A percentile compares a stretch with the other conserved stretches of the same genome.
These are phyloP conservation scores for Akanthomyces dipterigenus DNA, from an alignment of 2,329 filamentous ascomycete species.

Conservation along the genomic window DNA sequence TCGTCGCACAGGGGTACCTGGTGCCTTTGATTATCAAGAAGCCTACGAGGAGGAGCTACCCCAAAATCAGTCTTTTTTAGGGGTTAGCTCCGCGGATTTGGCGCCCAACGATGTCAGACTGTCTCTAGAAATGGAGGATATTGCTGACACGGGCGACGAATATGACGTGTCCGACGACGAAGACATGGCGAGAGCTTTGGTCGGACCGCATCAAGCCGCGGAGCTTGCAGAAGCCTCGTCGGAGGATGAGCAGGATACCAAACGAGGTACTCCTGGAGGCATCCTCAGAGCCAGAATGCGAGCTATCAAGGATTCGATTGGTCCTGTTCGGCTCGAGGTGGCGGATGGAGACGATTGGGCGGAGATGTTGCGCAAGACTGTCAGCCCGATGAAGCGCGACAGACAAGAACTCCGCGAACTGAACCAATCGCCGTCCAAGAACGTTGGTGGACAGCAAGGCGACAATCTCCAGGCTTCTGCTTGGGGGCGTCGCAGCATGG, in stretches of 20 bases:
- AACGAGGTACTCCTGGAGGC: conserved; percentile 47
- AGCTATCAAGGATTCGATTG: conserved; percentile 53
- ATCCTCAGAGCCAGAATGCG: conserved; percentile 58
- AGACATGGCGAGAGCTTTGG: conserved; percentile 73
- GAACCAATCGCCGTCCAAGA: conserved; percentile 45
- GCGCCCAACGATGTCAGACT: conserved; percentile 53
- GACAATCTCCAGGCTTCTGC: conserved; percentile 37
- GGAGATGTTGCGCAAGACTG: conserved; percentile 85
- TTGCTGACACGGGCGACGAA: conserved; percentile 59
- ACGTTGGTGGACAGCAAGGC: conserved; percentile 37
- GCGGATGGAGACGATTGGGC: conserved; percentile 80
- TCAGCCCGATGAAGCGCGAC: conserved; percentile 89
- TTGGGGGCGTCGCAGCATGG: conserved; percentile 26
- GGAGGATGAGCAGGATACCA: conserved; percentile 41
- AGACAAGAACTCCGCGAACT: conserved; percentile 60
- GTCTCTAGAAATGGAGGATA: conserved; percentile 53
- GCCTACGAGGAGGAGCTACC: conserved; percentile 50
- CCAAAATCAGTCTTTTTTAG: conserved; percentile 79
- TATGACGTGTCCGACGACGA: conserved; percentile 67
- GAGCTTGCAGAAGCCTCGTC: conserved; percentile 59
- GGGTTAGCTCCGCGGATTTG: conserved; percentile 81
- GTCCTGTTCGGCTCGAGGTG: conserved; percentile 53
- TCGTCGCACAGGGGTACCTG: conserved; percentile 55
- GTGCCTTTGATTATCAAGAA: conserved; percentile 66
- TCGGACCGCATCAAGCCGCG: conserved; percentile 66